Evolutionary conservation across 1,284 basidiomycete species (phyloP), one percentile per base, ranked within the genome.

Genomic region (Rhizoctonia solani): DNA sequence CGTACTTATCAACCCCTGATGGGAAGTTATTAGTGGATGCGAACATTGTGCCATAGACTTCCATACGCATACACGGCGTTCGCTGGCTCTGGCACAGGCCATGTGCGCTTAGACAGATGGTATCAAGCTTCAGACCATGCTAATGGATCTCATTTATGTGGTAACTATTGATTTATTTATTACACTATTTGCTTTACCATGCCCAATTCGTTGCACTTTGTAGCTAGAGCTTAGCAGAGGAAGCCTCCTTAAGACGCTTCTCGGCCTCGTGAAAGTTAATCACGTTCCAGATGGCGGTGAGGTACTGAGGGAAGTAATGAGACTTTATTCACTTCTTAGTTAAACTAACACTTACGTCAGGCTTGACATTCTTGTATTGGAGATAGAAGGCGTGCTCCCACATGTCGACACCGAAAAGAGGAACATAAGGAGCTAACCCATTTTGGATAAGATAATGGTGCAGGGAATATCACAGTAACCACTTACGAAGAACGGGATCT

Each of bases 401-500:
- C 74, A 92, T 84, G 75, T 96, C 94, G 71, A 96, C 87, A 69
- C 93, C 93, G 72, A 96, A 87, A 78, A 96, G 82, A 69, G 92
- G 90, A 69, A 85, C 78, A 76, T 86, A 16, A 14, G 63, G 88
- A 46, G 79, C 77, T 74, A 54, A 6, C 23, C 9, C 9, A 16
- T 23, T 25, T 13, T 5, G 5, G 32, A 54, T 54, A 32, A 25
- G 46, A 66, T n/a, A n/a, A n/a, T 14, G 14, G 16, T 47, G 8
- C 13, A 39, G 29, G 27, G 23, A 29, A 49, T 19, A 14, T 4
- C 19, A 8, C 13, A 29, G 44, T 14, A 1, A 42, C 16, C 16
- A 53, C 55, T 23, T 54, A 72, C 77, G 72, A 71, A 92, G 79
- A 68, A 95, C 84, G 69, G 93, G 93, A 77, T 96, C 93, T 81